phyloP scores from a whole-genome alignment of 176 grass and related monocot genomes.

The Eragrostis curvula region DNA sequence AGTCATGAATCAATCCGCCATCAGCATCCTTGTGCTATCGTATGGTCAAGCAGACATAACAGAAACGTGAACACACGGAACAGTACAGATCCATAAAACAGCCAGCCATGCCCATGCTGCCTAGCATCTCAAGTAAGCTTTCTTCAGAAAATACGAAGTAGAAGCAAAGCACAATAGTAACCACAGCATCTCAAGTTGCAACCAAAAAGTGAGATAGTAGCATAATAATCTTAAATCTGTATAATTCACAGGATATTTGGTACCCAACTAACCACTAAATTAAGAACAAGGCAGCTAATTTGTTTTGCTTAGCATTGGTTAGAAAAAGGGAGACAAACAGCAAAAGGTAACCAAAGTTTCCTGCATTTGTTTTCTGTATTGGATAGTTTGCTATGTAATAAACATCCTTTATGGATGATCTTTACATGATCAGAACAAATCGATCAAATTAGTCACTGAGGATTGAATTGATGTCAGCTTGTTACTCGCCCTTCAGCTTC shows the following conservation, averaged over 20 bases:
- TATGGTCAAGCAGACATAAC: no score
- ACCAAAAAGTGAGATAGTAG: background rate
- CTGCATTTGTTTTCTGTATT: slow-evolving; percentile 40
- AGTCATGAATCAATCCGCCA: no score
- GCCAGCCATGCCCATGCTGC: no score
- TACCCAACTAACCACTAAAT: slow-evolving; percentile 31
- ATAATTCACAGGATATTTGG: slow-evolving; percentile 42
- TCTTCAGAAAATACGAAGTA: background rate
- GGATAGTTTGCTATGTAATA: slow-evolving; percentile 25
- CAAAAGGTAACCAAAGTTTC: slow-evolving; percentile 3
- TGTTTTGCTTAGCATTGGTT: slow-evolving; percentile 4
- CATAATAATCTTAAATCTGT: background rate
- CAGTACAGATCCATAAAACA: no score
- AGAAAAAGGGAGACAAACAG: background rate
- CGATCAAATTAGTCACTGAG: slow-evolving; percentile 34
- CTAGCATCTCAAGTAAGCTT: no score
- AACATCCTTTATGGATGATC: slow-evolving; percentile 26
- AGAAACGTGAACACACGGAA: no score
- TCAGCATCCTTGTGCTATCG: no score
- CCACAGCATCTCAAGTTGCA: background rate
- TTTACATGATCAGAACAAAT: slow-evolving; percentile 54
- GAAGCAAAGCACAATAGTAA: background rate
- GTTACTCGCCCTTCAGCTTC: slow-evolving; percentile 82
- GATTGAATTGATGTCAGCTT: slow-evolving; percentile 39
- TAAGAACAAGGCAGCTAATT: slow-evolving; percentile 33